Percentiles rank a stretch among this genome's conserved stretches.
Evolutionary conservation across 2,329 filamentous ascomycete genomes (phyloP).

Genomic region (Ceratocystis alfenasii): DNA sequence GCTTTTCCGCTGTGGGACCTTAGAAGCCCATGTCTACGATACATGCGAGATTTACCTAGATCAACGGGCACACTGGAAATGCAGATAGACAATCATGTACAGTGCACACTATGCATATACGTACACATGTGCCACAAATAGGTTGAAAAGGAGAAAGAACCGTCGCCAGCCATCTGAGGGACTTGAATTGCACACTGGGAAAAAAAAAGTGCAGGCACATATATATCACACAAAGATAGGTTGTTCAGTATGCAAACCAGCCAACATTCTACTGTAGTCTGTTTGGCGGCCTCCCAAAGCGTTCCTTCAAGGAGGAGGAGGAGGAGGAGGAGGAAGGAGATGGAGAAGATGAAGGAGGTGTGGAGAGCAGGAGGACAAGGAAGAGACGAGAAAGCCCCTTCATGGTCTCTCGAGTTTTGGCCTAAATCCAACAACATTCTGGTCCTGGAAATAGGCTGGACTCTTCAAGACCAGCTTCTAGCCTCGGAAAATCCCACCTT

Average conservation of each 20-base stretch:
- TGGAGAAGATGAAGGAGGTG: background rate
- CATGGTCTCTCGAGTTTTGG: background rate
- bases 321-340: background rate
- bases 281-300: background rate
- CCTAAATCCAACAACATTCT: background rate
- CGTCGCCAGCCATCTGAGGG: background rate
- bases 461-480: background rate
- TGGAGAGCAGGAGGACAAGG: background rate
- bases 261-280: background rate
- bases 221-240: background rate
- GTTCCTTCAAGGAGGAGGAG: background rate
- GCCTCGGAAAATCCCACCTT: background rate
- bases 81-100: background rate
- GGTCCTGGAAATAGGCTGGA: background rate
- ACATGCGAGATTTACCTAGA: constrained; percentile 6
- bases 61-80: background rate
- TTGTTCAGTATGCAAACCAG: background rate
- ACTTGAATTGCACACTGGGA: background rate
- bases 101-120: background rate
- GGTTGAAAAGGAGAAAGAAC: constrained; percentile 1
- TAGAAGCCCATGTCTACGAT: background rate
- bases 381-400: background rate
- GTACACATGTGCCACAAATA: background rate
- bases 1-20: background rate
- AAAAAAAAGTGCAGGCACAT: background rate